These are phyloP conservation scores for Nakazawaea ambrosiae DNA, from an alignment of 805 yeast genomes.

Conservation along the genomic window DNA sequence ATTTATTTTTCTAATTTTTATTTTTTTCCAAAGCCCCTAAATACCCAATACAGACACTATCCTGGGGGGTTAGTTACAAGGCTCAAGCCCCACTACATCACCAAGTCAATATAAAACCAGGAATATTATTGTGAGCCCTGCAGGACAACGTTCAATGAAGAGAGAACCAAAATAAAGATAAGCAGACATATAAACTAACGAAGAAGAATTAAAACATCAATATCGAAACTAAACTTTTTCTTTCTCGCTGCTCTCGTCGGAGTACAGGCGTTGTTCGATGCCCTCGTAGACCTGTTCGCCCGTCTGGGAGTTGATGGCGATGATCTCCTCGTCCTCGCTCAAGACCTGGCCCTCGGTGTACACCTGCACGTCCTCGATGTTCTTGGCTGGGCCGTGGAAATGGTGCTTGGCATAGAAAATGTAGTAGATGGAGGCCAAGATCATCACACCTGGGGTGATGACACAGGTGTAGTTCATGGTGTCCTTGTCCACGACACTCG, in stretches of 20 bases:
- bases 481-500: slow-evolving; percentile 28
- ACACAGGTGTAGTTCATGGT: slow-evolving; percentile 69
- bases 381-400: slow-evolving; percentile 46
- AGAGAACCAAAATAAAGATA: too few relatives aligned
- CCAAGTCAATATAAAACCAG: not conserved
- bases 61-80: too few relatives aligned
- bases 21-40: not conserved
- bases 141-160: too few relatives aligned
- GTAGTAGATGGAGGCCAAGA: slow-evolving; percentile 45
- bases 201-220: not conserved
- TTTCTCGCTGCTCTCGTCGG: not conserved
- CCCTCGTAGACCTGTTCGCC: slow-evolving; percentile 9
- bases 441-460: slow-evolving; percentile 56
- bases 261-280: slow-evolving; percentile 3
- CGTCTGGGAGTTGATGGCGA: slow-evolving; percentile 9
- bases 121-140: too few relatives aligned
- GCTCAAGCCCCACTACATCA: too few relatives aligned
- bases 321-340: slow-evolving; percentile 7
- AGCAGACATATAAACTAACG: too few relatives aligned
- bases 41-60: too few relatives aligned
- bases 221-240: not conserved
- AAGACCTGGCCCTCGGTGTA: slow-evolving; percentile 8
- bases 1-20: not conserved
- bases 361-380: slow-evolving; percentile 1
- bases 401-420: slow-evolving; percentile 42